Evolutionary conservation across 176 grass and related monocot genomes (phyloP), one percentile per base, ranked within the genome.

Genomic region (Aegilops speltoides): DNA sequence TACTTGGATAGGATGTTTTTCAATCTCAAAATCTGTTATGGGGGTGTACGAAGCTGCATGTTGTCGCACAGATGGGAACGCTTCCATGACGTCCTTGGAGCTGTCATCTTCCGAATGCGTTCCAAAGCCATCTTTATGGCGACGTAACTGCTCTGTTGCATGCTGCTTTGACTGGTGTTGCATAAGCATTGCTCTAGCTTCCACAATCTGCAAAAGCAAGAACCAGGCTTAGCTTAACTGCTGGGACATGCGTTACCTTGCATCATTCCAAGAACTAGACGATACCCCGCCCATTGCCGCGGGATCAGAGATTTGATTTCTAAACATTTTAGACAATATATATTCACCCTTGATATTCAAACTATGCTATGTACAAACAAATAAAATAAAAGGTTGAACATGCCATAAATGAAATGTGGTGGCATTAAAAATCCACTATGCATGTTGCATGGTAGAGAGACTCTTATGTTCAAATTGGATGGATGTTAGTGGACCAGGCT

Each of bases 141-240:
- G 76, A 25, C 17, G 73, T 56, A 86, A 41, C 26, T 86, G 85
- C 70, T 94, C 86, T 73, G 60, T 86, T 89, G 50, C 50, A 54
- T 92, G 90, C 25, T 84, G 45, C 68, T 94, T 97, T 54, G 86
- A 87, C 82, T 89, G 88, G 77, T 84, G 90, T 78, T 94, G 92
- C 90, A 96, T 89, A 87, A 97, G 90, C 95, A 97, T 92, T 43
- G 81, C 86, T 88, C 95, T 91, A 84, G 92, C 95, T 84, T 97
- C 95, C 79, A 97, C 95, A 86, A 97, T 97, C 92, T 97, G 92
- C 81, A 87, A 84, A 17, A 78, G 79, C n/a, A 83, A 88, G 26
- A 82, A 71, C 22, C 80, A 0, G 38, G 4, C 19, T 91, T 83
- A 89, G 45, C 40, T 77, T 83, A 52, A 20, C 13, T n/a, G 66